phyloP scores from a whole-genome alignment of 352 stramenopile genomes.

The Globisporangium cystogenes region DNA sequence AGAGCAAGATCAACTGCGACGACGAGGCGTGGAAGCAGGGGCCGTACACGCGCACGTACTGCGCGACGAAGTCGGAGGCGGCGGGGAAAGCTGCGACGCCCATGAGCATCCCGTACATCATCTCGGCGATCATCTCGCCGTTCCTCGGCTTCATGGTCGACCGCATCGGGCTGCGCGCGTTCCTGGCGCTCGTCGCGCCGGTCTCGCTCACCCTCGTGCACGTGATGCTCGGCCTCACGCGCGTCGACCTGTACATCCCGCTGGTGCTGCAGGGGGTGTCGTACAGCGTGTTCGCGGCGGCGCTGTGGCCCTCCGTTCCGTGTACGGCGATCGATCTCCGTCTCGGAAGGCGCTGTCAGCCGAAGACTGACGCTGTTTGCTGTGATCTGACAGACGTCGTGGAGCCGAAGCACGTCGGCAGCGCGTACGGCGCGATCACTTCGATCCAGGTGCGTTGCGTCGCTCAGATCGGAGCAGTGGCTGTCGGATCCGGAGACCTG shows the following conservation, averaged over 20 bases:
- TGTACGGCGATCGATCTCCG: slow-evolving; percentile 19
- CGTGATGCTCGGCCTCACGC: slow-evolving; percentile 74
- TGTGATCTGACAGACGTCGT: slow-evolving; percentile 61
- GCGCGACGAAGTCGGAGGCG: slow-evolving; percentile 53
- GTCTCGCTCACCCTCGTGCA: slow-evolving; percentile 86
- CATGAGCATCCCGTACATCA: slow-evolving; percentile 93
- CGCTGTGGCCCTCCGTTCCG: slow-evolving; percentile 90
- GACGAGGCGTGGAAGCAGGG: slow-evolving; percentile 69
- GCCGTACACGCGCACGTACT: slow-evolving; percentile 55
- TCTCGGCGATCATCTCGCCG: slow-evolving; percentile 87
- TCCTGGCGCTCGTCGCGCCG: slow-evolving; percentile 79
- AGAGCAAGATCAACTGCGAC: slow-evolving; percentile 79
- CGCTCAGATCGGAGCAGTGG: neutral
- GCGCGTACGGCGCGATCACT: slow-evolving; percentile 91
- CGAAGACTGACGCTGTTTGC: neutral
- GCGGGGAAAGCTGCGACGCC: slow-evolving; percentile 67
- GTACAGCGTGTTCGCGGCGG: slow-evolving; percentile 91
- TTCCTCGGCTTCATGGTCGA: slow-evolving; percentile 91
- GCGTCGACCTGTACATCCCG: slow-evolving; percentile 73
- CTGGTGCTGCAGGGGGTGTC: slow-evolving; percentile 89
- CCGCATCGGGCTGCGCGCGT: slow-evolving; percentile 76
- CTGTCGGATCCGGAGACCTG: neutral
- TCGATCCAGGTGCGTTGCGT: slow-evolving; percentile 76
- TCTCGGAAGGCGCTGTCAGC: neutral
- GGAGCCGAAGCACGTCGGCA: slow-evolving; percentile 81